Conservation (phyloP, 2,329 filamentous ascomycete genomes). For the Botrytis hyacinthi region DNA sequence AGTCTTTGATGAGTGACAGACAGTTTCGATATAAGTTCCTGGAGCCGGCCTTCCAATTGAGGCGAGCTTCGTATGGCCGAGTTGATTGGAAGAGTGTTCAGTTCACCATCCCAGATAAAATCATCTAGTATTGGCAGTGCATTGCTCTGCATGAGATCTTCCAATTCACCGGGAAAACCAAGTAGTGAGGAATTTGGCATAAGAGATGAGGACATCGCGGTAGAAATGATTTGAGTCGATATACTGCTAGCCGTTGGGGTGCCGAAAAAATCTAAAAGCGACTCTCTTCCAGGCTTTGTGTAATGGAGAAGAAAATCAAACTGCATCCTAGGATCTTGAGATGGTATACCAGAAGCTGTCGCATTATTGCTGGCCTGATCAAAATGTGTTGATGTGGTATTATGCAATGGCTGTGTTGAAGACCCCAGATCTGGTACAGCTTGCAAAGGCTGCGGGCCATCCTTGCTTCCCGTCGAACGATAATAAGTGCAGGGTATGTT, state of each 20-base stretch:
- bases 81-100: background rate
- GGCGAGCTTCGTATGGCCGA: background rate
- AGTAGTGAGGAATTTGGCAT: background rate
- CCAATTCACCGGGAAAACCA: background rate
- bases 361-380: background rate
- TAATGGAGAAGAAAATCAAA: constrained; percentile 37
- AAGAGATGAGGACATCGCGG: background rate
- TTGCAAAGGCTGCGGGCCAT: background rate
- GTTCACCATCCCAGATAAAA: background rate
- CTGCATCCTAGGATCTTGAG: constrained; percentile 1
- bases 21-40: constrained; percentile 1
- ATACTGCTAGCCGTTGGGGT: background rate
- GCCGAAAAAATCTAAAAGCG: constrained; percentile 6
- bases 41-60: constrained; percentile 4
- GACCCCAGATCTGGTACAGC: background rate
- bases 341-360: background rate
- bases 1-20: background rate
- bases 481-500: constrained; percentile 1
- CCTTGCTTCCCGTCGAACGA: constrained; percentile 5
- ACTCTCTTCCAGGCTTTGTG: constrained; percentile 25
- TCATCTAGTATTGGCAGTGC: constrained; percentile 4
- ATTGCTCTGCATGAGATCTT: background rate
- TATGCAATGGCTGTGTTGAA: background rate
- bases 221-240: background rate
- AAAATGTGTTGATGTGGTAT: background rate